Base-by-base conservation (phyloP, 2,329 filamentous ascomycete species). In the Dactylellina haptotyla region DNA sequence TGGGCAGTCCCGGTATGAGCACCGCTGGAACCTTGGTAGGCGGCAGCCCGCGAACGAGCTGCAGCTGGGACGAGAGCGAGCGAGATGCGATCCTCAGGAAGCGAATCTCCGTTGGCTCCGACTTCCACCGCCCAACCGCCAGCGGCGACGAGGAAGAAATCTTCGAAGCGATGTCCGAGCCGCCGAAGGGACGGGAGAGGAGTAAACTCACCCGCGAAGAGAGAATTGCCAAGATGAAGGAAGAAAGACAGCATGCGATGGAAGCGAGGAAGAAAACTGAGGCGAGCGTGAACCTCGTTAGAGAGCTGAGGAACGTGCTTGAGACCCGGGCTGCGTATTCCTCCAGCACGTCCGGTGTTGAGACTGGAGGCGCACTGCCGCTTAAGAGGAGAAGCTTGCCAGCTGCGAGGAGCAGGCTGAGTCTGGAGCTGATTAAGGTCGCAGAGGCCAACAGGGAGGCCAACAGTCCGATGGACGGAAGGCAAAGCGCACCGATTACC, bases 121-220 rank as follows among this genome's bases (percentile, higher is more conserved):
- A 54, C 23, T 69, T 57, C 28, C 50, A 81, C 89, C 85, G 81
- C 86, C 86, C 9, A 85, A 84, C 59, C 5, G 46, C 67, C 2
- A 65, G n/a, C n/a, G n/a, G 20, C 83, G 89, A 91, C 57, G 86
- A 87, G 63, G 88, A 90, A 59, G 91, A 96, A 79, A 87, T 99
- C 0, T 98, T 97, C 75, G 95, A 99, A 81, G 95, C 93, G 0
- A 87, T 98, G 37, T 92, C 93, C 1, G 84, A 91, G 67, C 90
- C 90, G 1, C 30, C 37, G 2, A 59, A 59, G 14, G 84, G 83
- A 37, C 85, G 89, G 41, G 88, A 90, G 71, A 86, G 89, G 76
- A 90, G 87, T 77, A 84, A 86, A 59, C 83, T 97, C 76, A 92
- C 90, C 0, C 85, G 94, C 78, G 93, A 97, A 78, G 93, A 99